Percentiles rank a stretch among this genome's conserved stretches.
Conservation (phyloP, 2,329 filamentous ascomycete genomes). For the Alternaria angustiovoidea region DNA sequence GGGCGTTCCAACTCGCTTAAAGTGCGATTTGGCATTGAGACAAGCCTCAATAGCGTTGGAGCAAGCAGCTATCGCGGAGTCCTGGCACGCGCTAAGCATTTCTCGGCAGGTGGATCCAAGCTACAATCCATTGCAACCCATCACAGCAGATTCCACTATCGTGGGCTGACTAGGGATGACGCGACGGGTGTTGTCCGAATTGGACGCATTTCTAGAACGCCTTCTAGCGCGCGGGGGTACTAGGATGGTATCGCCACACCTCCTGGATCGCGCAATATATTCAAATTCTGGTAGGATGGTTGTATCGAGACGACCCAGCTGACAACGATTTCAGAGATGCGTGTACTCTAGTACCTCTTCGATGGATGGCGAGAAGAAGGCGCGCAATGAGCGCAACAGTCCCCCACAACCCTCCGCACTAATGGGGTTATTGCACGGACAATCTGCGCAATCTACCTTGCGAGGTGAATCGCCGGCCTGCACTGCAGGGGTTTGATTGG, state of each 20-base stretch:
- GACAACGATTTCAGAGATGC: background rate
- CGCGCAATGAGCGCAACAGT: background rate
- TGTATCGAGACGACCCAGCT: background rate
- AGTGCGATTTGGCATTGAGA: slow-evolving; percentile 27
- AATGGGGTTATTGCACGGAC: background rate
- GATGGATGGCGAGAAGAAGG: background rate
- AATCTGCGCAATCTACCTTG: slow-evolving; percentile 3
- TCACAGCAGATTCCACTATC: slow-evolving; percentile 13
- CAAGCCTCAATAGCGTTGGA: slow-evolving; percentile 20
- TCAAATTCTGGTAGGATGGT: background rate
- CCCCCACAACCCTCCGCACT: background rate
- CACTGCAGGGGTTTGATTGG: slow-evolving; percentile 1
- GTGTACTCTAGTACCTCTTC: background rate
- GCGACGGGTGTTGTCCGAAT: background rate
- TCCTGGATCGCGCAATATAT: background rate
- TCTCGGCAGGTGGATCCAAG: slow-evolving; percentile 16
- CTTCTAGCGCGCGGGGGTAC: slow-evolving; percentile 6
- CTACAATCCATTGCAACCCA: slow-evolving; percentile 8
- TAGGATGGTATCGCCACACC: background rate
- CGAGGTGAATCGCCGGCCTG: background rate
- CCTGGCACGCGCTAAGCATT: slow-evolving; percentile 9
- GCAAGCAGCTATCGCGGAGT: slow-evolving; percentile 8
- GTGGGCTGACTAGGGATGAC: slow-evolving; percentile 11
- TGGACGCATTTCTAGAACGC: slow-evolving; percentile 26
- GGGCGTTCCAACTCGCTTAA: slow-evolving; percentile 11